Evolutionary conservation across 345 rosid genomes (phyloP).

Genomic region (Pistacia atlantica): DNA sequence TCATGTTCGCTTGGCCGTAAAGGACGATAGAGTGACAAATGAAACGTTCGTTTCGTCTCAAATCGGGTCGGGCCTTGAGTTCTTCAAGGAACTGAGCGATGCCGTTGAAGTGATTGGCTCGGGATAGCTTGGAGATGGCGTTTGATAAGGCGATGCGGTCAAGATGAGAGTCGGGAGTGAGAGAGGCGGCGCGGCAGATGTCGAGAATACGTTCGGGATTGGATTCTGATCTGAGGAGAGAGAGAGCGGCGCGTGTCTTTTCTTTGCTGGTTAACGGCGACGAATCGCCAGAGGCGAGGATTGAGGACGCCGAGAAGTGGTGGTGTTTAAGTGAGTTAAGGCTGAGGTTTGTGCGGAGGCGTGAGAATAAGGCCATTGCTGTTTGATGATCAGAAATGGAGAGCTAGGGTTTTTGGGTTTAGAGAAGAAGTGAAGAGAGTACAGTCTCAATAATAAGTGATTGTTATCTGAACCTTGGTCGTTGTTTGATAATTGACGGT

Average conservation of each 20-base stretch:
- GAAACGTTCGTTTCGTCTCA: slow-evolving; percentile 53
- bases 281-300: slow-evolving; percentile 35
- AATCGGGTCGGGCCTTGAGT: slow-evolving; percentile 60
- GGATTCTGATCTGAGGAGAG: slow-evolving; percentile 66
- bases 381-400: slow-evolving; percentile 6
- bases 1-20: slow-evolving; percentile 81
- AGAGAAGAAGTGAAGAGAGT: neutral
- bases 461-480: no score
- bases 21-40: slow-evolving; percentile 64
- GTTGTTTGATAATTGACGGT: neutral
- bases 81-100: slow-evolving; percentile 61
- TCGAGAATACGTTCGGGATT: slow-evolving; percentile 79
- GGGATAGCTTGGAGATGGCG: slow-evolving; percentile 60
- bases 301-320: slow-evolving; percentile 35
- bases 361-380: slow-evolving; percentile 47
- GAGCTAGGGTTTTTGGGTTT: slow-evolving; percentile 27
- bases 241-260: slow-evolving; percentile 68
- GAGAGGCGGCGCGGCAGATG: slow-evolving; percentile 77
- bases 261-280: slow-evolving; percentile 54
- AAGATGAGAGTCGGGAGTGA: slow-evolving; percentile 57
- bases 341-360: slow-evolving; percentile 39
- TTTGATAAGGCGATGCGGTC: slow-evolving; percentile 72
- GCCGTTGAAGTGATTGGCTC: slow-evolving; percentile 49
- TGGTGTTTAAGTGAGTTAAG: slow-evolving; percentile 27
- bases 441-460: neutral